Evolutionary conservation across 73 alveolate genomes (phyloP), one percentile per base, ranked within the genome.

Genomic region (Tetrahymena elliotti): DNA sequence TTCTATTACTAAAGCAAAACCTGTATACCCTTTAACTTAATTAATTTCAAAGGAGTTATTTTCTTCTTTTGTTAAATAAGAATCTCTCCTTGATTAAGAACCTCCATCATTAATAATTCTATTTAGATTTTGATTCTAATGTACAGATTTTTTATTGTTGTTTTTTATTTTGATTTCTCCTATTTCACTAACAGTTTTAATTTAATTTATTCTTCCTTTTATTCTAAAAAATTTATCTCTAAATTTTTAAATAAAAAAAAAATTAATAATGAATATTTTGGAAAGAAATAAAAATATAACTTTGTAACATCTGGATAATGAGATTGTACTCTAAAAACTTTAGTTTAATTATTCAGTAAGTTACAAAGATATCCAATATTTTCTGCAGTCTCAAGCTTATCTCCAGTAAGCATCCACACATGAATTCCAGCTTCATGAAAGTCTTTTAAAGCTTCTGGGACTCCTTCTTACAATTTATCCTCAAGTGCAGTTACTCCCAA

Each of bases 361-460:
- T 98, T 98, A 93, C 99, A 98, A 24, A 99, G 93, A 96, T 97
- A 94, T 15, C 99, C 99, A 34, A 98, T 98, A 53, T 98, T 98
- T 94, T 98, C 99, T 35, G 99, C 99, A 2, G 99, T 98, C 83
- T 98, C 99, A 96, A 98, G 96, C 93, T 98, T 98, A 93, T 98
- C 99, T 40, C 99, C 99, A 3, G 99, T 98, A 33, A 98, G 95
- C 99, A 98, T 98, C 99, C 99, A 98, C 35, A 98, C 98, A 93
- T 98, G 97, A 54, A 98, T 98, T 7, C 99, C 99, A 22, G 99
- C 99, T 35, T 98, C 97, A 68, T 97, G 96, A 93, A 98, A 97
- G 38, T 96, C 97, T 92, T 97, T 97, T 39, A 98, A 97, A 35
- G 97, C 98, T 94, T 98, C 98, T 93, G 98, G 99, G 7, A 98